Evolutionary conservation across 1,284 basidiomycete genomes (phyloP).

Genomic region (Somion occarium): DNA sequence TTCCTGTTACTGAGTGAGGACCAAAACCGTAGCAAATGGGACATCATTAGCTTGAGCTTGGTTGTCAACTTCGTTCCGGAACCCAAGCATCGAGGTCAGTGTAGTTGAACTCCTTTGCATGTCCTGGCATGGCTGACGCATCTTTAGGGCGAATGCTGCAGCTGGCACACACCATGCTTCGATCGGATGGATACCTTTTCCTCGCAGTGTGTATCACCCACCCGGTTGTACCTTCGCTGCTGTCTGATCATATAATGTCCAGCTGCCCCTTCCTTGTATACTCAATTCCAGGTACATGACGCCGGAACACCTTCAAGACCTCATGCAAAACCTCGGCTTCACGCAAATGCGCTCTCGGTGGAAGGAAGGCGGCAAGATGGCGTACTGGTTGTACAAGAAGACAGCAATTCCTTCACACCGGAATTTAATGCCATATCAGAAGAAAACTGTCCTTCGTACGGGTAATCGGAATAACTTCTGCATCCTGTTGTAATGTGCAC

Average conservation of each 20-base stretch:
- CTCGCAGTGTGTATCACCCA: conserved; percentile 51
- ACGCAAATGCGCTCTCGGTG: conserved; percentile 52
- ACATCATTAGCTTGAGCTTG: conserved; percentile 77
- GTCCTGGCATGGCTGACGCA: neutral
- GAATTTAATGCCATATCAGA: conserved; percentile 32
- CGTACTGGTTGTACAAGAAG: conserved; percentile 67
- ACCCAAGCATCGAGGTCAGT: conserved; percentile 65
- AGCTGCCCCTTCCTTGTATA: conserved; percentile 82
- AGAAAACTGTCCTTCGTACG: conserved; percentile 55
- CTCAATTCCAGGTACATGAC: conserved; percentile 80
- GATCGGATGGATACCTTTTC: conserved; percentile 58
- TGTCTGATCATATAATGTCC: neutral
- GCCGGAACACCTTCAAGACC: conserved; percentile 44
- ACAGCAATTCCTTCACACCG: neutral
- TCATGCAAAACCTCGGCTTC: conserved; percentile 70
- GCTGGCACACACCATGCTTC: conserved; percentile 59
- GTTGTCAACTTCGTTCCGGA: conserved; percentile 88
- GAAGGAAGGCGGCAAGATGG: conserved; percentile 69
- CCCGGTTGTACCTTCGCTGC: neutral
- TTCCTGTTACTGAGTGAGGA: conserved; percentile 60
- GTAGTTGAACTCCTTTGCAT: neutral
- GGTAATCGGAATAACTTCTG: conserved; percentile 81
- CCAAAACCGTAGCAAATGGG: conserved; percentile 55
- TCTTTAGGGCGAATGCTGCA: conserved; percentile 68
- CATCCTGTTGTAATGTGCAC: conserved; percentile 48